These are phyloP conservation scores for Yamadazyma olivae DNA, from an alignment of 805 yeast species.

Conservation along the genomic window DNA sequence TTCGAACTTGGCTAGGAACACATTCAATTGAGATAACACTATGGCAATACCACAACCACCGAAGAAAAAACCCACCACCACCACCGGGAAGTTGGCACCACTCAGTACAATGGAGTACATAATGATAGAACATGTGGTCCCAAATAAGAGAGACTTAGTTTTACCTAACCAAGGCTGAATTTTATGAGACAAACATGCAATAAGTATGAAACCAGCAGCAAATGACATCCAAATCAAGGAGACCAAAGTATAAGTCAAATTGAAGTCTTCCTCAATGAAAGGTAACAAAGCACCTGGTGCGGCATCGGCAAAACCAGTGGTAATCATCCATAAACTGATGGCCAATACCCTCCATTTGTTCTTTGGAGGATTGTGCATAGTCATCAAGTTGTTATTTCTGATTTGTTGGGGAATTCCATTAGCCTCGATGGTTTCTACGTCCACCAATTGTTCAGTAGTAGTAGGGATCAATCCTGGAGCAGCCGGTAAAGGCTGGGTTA, in stretches of 20 bases:
- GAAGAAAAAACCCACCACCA: constrained; percentile 49
- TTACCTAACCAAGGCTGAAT: constrained; percentile 42
- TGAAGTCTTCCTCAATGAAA: constrained; percentile 46
- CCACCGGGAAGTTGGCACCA: constrained; percentile 48
- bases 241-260: constrained; percentile 48
- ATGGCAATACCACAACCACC: constrained; percentile 57
- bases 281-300: constrained; percentile 63
- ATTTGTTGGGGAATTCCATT: constrained; percentile 1
- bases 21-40: constrained; percentile 48
- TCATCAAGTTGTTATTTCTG: constrained; percentile 21
- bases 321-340: constrained; percentile 37
- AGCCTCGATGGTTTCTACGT: neutral
- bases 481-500: constrained; percentile 6
- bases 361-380: constrained; percentile 40
- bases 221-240: constrained; percentile 57
- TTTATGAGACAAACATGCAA: constrained; percentile 46
- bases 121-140: constrained; percentile 28
- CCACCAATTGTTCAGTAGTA: constrained; percentile 1
- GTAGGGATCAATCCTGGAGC: constrained; percentile 5
- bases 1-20: constrained; percentile 47
- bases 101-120: constrained; percentile 45
- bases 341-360: constrained; percentile 42
- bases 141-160: constrained; percentile 34
- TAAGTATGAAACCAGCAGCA: constrained; percentile 50
- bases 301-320: constrained; percentile 50